phyloP scores from a whole-genome alignment of 805 yeast species.

The Ogataea saltuana region DNA sequence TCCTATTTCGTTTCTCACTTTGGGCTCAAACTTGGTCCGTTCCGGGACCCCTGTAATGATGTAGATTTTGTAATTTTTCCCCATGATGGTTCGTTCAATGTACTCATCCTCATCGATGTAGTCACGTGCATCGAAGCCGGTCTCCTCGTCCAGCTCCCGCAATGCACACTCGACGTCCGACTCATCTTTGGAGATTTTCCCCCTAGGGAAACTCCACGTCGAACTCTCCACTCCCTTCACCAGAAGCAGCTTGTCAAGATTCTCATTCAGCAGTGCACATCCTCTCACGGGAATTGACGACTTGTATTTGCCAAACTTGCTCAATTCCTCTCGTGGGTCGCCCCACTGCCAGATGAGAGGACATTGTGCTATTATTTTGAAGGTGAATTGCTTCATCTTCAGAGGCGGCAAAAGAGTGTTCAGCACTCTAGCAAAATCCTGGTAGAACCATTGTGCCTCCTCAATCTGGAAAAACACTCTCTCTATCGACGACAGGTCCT shows the following conservation, averaged over 20 bases:
- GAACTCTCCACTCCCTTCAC: conserved; percentile 81
- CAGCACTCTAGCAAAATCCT: conserved; percentile 73
- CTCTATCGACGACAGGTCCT: conserved; percentile 79
- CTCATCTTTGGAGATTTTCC: conserved; percentile 94
- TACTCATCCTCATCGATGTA: conserved; percentile 68
- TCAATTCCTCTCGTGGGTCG: conserved; percentile 75
- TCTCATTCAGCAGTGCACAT: conserved; percentile 78
- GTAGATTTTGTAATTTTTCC: conserved; percentile 84
- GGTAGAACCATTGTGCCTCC: conserved; percentile 98
- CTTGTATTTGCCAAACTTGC: conserved; percentile 81
- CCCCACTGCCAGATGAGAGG: conserved; percentile 86
- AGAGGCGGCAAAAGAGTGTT: conserved; percentile 76
- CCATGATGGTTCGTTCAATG: conserved; percentile 76
- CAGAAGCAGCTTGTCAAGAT: conserved; percentile 67
- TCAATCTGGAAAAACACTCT: conserved; percentile 92
- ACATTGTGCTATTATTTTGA: conserved; percentile 63
- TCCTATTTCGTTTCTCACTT: conserved; percentile 84
- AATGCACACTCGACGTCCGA: conserved; percentile 84
- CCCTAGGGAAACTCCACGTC: conserved; percentile 95
- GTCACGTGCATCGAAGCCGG: conserved; percentile 80
- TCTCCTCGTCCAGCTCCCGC: conserved; percentile 91
- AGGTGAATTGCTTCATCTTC: conserved; percentile 75
- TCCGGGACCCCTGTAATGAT: conserved; percentile 78
- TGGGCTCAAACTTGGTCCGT: conserved; percentile 70
- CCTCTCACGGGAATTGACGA: conserved; percentile 94